Evolutionary conservation across 768 basidiomycete genomes (phyloP).

Genomic region (Lactifluus echinatus): DNA sequence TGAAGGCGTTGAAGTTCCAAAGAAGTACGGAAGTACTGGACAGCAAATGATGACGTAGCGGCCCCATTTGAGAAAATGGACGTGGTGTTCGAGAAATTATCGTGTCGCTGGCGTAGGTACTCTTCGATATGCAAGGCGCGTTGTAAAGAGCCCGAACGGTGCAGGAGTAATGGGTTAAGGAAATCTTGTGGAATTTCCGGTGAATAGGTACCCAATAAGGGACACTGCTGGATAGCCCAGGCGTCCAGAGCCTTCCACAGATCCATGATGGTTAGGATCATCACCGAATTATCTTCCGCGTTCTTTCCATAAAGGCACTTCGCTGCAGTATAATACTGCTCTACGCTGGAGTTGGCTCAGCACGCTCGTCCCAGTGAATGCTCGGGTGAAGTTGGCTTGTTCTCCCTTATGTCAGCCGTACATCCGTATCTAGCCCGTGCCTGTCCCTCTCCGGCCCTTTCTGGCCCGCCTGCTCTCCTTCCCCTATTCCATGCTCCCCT

Average conservation of each 20-base stretch:
- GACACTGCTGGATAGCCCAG: slow-evolving; percentile 27
- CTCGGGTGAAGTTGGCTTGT: too few species aligned
- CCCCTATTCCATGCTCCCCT: too few species aligned
- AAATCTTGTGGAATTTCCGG: slow-evolving; percentile 35
- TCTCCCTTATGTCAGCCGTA: too few species aligned
- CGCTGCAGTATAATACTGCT: not conserved
- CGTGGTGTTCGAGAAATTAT: not conserved
- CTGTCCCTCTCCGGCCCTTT: too few species aligned
- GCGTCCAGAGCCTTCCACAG: slow-evolving; percentile 43
- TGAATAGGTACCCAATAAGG: slow-evolving; percentile 37
- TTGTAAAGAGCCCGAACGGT: slow-evolving; percentile 15
- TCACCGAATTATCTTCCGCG: slow-evolving; percentile 26
- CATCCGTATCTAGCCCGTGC: too few species aligned
- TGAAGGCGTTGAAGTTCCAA: not conserved
- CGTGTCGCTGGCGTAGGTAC: slow-evolving; percentile 4
- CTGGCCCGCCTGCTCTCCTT: too few species aligned
- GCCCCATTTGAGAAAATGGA: slow-evolving; percentile 7
- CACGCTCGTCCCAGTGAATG: too few species aligned
- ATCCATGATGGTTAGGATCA: slow-evolving; percentile 39
- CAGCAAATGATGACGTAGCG: not conserved
- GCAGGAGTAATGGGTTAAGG: slow-evolving; percentile 37
- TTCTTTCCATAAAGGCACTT: not conserved
- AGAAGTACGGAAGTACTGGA: slow-evolving; percentile 5
- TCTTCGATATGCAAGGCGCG: slow-evolving; percentile 8
- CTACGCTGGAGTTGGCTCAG: not conserved